Evolutionary conservation across 805 yeast genomes (phyloP), one percentile per base, ranked within the genome.

Genomic region (Metschnikowia lochheadii): DNA sequence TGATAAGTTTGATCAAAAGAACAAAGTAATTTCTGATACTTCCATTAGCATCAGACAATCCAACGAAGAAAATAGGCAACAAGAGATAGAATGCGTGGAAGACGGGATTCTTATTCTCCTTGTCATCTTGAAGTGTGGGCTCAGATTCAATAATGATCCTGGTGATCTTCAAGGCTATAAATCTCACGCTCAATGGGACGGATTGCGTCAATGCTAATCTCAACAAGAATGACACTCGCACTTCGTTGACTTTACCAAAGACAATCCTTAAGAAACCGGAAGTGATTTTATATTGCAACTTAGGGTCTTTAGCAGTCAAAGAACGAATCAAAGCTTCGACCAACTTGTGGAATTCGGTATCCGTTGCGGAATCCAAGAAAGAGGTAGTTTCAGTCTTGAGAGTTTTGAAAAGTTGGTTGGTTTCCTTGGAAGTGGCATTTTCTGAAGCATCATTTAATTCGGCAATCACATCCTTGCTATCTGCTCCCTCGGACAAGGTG

Each of bases 171-270:
- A 85, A 66, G 2, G 87, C 71, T 33, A 72, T 67, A 15, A 79
- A 61, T 64, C 88, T 78, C 13, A 81, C 77, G 34, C 79, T 74
- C 6, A 79, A 59, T 43, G 94, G 94, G 2, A 82, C 73, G 5
- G 79, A 72, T 13, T 81, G 76, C 1, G 88, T 78, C 26, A 81
- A 72, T 0, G 84, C 65, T 5, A 81, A 70, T 63, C 90, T 74
- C 11, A 82, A 59, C 38, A 83, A 63, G 61, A 85, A 87, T 0
- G 90, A 78, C n/a, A 82, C 55, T 32, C 73, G 70, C 2, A 79
- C 58, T 52, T 76, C 81, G 2, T n/a, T 46, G 17, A 41, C 52
- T 55, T 40, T 62, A 59, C 13, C 49, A 33, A 57, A 34, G 2
- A 50, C 56, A 11, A 40, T 36, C 18, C 42, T 41, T 13, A 44